Base-by-base conservation (phyloP, 371 early-diverging fungal genomes). In the Apophysomyces trapeziformis region DNA sequence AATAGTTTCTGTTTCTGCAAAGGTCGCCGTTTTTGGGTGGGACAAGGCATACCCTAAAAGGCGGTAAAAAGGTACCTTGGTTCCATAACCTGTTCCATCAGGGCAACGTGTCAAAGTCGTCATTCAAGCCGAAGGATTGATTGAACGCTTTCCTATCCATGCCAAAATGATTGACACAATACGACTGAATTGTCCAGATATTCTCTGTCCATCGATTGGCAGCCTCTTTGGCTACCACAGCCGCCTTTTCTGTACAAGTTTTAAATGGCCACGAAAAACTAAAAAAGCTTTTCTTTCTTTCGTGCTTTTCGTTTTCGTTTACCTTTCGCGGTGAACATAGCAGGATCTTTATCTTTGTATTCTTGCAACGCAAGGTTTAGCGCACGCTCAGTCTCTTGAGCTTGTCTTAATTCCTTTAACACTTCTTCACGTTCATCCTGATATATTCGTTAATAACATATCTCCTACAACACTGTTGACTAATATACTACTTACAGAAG, bases 131-230 rank as follows among this genome's bases (percentile, higher is more conserved):
- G 85, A 98, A 97, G 59, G 85, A 79, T 66, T 82, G 74, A 68
- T 87, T 79, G 69, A 99, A 95, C 9, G 87, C 87, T 2, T 72
- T 75, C 37, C 86, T 73, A 7, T 90, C 87, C 54, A 96, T 88
- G 60, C 79, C 81, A 76, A 93, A 95, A 67, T 89, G 93, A 63
- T 92, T 84, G 58, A 84, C 74, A 67, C 93, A 90, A 78, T 95
- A 95, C 13, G 89, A 82, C 76, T 96, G 92, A 41, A 98, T 75
- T 9, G 83, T 78, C 85, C 96, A 97, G 12, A 99, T 90, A 60
- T 96, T 95, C 54, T 98, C 98, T 64, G 96, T 95, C 95, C 96
- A 95, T 43, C 94, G 86, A 72, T 95, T 95, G 7, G 90, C 93
- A 5, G 92, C 92, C 38, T 89, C 90, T 61, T 87, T 89, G 14